These are phyloP conservation scores for Yarrowia deformans DNA, from an alignment of 805 yeast genomes.

Conservation along the genomic window DNA sequence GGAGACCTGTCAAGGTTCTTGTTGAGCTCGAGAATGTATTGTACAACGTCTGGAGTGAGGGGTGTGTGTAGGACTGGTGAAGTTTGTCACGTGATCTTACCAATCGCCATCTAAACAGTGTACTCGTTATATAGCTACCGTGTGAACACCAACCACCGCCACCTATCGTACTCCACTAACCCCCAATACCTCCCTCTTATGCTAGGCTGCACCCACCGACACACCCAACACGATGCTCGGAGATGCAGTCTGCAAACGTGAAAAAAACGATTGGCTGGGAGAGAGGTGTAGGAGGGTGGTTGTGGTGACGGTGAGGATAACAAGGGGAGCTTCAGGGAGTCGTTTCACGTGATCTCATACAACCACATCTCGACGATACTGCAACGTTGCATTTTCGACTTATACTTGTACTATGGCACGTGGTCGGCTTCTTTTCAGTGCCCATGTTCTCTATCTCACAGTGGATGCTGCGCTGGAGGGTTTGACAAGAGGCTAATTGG, in stretches of 20 bases:
- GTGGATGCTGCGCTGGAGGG: background rate
- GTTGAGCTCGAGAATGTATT: slow-evolving; percentile 13
- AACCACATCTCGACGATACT: too few species aligned
- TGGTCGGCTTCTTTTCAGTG: background rate
- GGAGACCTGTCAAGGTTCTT: slow-evolving; percentile 7
- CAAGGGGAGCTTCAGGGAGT: too few species aligned
- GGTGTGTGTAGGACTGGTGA: background rate
- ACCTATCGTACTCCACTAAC: background rate
- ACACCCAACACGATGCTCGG: slow-evolving; percentile 19
- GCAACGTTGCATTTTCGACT: background rate
- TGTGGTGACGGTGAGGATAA: too few species aligned
- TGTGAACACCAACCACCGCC: too few species aligned
- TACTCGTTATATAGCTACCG: too few species aligned
- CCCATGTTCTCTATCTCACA: too few species aligned
- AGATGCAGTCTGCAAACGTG: slow-evolving; percentile 35
- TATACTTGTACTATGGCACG: background rate
- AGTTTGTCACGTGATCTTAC: background rate
- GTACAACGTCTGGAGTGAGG: background rate
- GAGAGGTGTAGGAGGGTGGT: too few species aligned
- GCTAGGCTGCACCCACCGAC: slow-evolving; percentile 1
- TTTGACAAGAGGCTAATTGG: slow-evolving; percentile 1
- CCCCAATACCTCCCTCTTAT: background rate
- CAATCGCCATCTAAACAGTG: too few species aligned
- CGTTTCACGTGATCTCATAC: background rate
- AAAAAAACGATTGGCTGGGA: slow-evolving; percentile 36